Percentiles rank a stretch among this genome's conserved stretches.
These are phyloP conservation scores for Blastomyces parvus DNA, from an alignment of 2,329 filamentous ascomycete species.

Conservation along the genomic window DNA sequence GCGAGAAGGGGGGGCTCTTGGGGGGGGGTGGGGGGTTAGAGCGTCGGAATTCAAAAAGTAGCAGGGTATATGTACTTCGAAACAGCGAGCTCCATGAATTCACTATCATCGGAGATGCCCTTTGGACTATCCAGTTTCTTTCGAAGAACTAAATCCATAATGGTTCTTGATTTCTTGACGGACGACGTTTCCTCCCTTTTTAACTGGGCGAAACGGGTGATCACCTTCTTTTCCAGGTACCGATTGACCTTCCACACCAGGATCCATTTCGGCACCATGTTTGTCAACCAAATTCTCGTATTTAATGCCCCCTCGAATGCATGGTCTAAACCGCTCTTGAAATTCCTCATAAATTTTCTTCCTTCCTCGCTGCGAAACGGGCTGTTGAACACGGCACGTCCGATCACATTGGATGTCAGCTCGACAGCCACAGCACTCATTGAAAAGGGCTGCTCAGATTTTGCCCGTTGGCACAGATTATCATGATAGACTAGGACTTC, in stretches of 20 bases:
- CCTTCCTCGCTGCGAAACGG: slow-evolving; percentile 28
- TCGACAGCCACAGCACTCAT: slow-evolving; percentile 11
- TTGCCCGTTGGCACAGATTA: slow-evolving; percentile 28
- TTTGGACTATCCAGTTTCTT: not conserved
- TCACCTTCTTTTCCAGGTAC: not conserved
- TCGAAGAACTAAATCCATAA: slow-evolving; percentile 8
- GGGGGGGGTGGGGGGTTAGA: too few species aligned
- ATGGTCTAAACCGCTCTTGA: slow-evolving; percentile 14
- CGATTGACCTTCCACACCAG: slow-evolving; percentile 15
- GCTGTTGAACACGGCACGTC: slow-evolving; percentile 21
- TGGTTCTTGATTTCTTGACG: slow-evolving; percentile 5
- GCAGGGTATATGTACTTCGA: slow-evolving; percentile 2
- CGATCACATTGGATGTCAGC: slow-evolving; percentile 19
- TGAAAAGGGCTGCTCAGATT: slow-evolving; percentile 10
- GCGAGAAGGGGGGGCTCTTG: not conserved
- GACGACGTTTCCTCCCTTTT: not conserved
- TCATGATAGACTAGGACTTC: slow-evolving; percentile 26
- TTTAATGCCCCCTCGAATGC: slow-evolving; percentile 16
- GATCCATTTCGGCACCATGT: slow-evolving; percentile 12
- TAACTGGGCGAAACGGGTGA: not conserved
- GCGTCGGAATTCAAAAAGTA: not conserved
- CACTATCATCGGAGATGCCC: not conserved
- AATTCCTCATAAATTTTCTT: slow-evolving; percentile 9
- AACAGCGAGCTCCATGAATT: slow-evolving; percentile 5
- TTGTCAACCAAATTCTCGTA: slow-evolving; percentile 18